Evolutionary conservation across 331 rosid species (phyloP), one percentile per base, ranked within the genome.

Genomic region (Pyracantha coccinea): DNA sequence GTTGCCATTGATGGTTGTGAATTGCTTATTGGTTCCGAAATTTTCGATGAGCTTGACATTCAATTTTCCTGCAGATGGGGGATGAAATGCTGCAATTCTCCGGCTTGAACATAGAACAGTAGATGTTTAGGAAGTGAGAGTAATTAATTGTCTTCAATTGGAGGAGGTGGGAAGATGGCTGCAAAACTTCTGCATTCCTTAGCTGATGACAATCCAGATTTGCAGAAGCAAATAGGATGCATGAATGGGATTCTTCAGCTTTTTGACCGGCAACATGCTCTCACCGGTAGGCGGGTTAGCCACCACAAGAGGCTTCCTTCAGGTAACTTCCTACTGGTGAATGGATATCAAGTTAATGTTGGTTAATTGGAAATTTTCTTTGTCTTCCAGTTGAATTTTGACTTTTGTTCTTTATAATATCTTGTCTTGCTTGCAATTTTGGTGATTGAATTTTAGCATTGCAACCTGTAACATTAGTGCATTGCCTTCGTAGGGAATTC

Each of bases 191-290:
- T 92, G 60, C 92, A 87, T 71, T 90, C 94, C 65, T 85, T 90
- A 84, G 94, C 92, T 33, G 96, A 92, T 80, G 96, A 92, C 61
- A 88, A 86, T 64, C 89, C 88, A 59, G 96, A 88, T 89, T 86
- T 92, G 78, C 94, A 90, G 86, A 84, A 84, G 88, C 96, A 92
- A 80, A 88, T 92, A 21, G 97, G 97, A 76, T 90, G 96, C 78
- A 87, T 92, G 94, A 81, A 87, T 54, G 97, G 90, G 80, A 85
- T 92, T 78, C 85, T 88, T 69, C 96, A 92, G 68, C 78, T 88
- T 78, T 90, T 92, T 68, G 96, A 92, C 85, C 91, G 94, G 41
- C 96, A 87, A 31, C 91, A 84, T 17, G 63, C 76, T 25, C 61
- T 90, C 69, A 32, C 85, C 23, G 81, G 88, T 64, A 82, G 84